These are phyloP conservation scores for Candida manassasensis DNA, from an alignment of 805 yeast genomes.

Conservation along the genomic window DNA sequence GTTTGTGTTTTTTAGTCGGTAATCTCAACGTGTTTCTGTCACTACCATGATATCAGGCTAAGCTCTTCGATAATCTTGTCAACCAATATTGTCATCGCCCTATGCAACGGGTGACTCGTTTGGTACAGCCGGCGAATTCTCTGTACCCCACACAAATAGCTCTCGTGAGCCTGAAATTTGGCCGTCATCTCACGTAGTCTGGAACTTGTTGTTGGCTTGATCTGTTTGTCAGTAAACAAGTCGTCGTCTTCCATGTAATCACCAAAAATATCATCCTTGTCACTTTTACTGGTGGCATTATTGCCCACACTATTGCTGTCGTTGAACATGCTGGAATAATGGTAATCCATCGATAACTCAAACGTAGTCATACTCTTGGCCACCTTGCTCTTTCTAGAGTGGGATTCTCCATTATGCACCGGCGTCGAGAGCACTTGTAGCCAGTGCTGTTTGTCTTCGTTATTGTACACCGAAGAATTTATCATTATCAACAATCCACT, in stretches of 20 bases:
- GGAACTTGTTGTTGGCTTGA: conserved; percentile 5
- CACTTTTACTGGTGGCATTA: conserved; percentile 4
- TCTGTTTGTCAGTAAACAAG: conserved; percentile 10
- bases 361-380: conserved; percentile 10
- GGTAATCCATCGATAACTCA: conserved; percentile 17
- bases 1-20: too few relatives aligned
- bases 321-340: conserved; percentile 26
- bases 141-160: conserved; percentile 3
- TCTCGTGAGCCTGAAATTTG: not conserved
- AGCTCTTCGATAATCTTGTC: conserved; percentile 11
- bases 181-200: conserved; percentile 1
- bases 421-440: conserved; percentile 9
- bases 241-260: conserved; percentile 13
- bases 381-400: not conserved
- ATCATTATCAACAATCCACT: conserved; percentile 17
- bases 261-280: conserved; percentile 12
- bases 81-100: conserved; percentile 6
- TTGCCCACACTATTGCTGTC: conserved; percentile 7
- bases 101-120: conserved; percentile 2
- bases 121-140: conserved; percentile 1
- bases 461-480: conserved; percentile 12
- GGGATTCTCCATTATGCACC: not conserved
- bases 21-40: too few relatives aligned
- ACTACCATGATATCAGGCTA: conserved; percentile 6
- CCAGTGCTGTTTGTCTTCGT: conserved; percentile 22